Base-by-base conservation (phyloP, 1,284 basidiomycete genomes). In the Spongiforma sp. region DNA sequence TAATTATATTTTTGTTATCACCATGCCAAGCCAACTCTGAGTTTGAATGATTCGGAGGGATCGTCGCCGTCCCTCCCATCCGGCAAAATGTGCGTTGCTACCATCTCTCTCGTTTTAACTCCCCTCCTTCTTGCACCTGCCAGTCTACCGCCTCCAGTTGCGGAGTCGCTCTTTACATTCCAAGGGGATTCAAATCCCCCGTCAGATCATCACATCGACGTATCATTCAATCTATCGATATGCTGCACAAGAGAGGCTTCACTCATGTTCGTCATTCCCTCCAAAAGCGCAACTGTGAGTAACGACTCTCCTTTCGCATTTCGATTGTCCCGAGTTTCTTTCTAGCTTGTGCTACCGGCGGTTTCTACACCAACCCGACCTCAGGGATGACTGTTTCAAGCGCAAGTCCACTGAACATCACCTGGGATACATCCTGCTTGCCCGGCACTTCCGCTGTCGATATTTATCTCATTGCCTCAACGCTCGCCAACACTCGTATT, bases 391-490 rank as follows among this genome's bases (percentile, higher is more conserved):
- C 79, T 34, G 69, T 94, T 68, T 81, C 88, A 68, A 82, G 85
- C 9, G 80, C 84, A 61, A 71, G 84, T 28, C 79, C 86, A 1
- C 73, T 94, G 70, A 84, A 83, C 54, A 87, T 95, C 72, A 79
- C 85, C 58, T 95, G 94, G 94, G 86, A 94, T 76, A 81, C 85
- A 1, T 80, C 86, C 56, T 89, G 88, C 74, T 69, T 90, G 59
- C 59, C 77, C 52, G 76, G 77, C 36, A 75, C 77, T 12, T 53
- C 61, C 1, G 78, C 79, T 46, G 81, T 92, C 72, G 92, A 95
- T 79, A 89, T 96, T 69, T 91, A 91, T 75, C 85, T 96, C 60
- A 89, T 88, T 73, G 86, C 86, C 1, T 87, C 90, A 0, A 73
- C 76, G 39, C 73, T 81, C 5, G 62, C 71, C 28, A 77, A 70